Evolutionary conservation across 441 rosid genomes (phyloP), one percentile per base, ranked within the genome.

Genomic region (Manihot esculenta): DNA sequence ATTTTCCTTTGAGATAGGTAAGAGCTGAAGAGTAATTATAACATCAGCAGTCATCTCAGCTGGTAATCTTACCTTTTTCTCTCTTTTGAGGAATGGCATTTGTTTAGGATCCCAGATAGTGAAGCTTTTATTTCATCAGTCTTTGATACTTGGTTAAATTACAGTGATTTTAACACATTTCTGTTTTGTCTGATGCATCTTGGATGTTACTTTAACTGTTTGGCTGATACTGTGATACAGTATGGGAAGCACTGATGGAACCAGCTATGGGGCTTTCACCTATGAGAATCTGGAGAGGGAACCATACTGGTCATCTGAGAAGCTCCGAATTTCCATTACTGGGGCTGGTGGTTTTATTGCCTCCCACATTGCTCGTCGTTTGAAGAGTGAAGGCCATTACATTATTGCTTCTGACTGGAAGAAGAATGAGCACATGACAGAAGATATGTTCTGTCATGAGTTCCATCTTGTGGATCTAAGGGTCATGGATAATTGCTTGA

Each of bases 271-370:
- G 10, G 85, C 88, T 17, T 92, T 87, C 87, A 94, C 99, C n/a
- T 90, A 90, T 72, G 86, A 86, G 78, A 83, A 77, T 67, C 89
- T 95, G 15, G 94, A 89, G 79, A 89, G 97, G 76, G 94, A 90
- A 77, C 93, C 85, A n/a, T 92, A 94, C 79, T 94, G 97, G 97
- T 89, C 96, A 7, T 83, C 90, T 0, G 91, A 88, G 77, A 89
- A 90, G 42, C 90, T 91, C n/a, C 83, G 85, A 44, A 87, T 90
- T 60, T 92, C 97, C 20, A 83, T 94, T 11, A 94, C 97, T 0
- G 95, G 98, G 0, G 93, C 98, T 26, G 99, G 97, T n/a, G 99
- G 98, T 30, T 92, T 94, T 80, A 94, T 94, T n/a, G 97, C 96
- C n/a, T 94, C 97, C 62, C 99, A 92, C 87, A 91, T 94, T 75